These are phyloP conservation scores for Malassezia dermatis DNA, from an alignment of 1,284 basidiomycete genomes.

Conservation along the genomic window DNA sequence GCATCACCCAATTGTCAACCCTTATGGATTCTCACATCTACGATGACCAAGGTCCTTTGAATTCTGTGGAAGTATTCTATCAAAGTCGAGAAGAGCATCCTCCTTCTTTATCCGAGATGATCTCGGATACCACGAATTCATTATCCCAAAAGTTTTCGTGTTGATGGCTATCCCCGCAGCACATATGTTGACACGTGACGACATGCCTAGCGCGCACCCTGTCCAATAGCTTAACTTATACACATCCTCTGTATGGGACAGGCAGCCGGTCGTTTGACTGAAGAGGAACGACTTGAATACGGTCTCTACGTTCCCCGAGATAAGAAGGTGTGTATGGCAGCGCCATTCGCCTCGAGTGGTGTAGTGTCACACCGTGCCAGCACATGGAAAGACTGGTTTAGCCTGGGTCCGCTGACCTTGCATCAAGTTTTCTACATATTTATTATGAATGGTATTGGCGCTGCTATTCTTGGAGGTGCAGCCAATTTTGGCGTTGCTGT, in stretches of 20 bases:
- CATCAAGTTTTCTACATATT: conserved; percentile 18
- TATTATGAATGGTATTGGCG: conserved; percentile 17
- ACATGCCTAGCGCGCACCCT: neutral
- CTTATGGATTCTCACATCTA: neutral
- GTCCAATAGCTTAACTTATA: neutral
- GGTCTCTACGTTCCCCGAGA: conserved; percentile 7
- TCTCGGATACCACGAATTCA: neutral
- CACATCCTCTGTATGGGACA: neutral
- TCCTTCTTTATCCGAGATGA: neutral
- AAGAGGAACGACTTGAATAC: neutral
- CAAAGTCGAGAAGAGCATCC: neutral
- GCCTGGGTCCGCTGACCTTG: conserved; percentile 3
- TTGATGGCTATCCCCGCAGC: neutral
- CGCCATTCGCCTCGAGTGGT: conserved; percentile 56
- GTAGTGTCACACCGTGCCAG: neutral
- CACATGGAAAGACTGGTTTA: conserved; percentile 13
- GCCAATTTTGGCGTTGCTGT: conserved; percentile 43
- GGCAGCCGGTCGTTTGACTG: neutral
- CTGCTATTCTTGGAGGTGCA: conserved; percentile 17
- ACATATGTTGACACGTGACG: neutral
- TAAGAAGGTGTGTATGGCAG: conserved; percentile 2
- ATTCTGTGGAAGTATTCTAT: neutral
- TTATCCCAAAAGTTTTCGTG: neutral
- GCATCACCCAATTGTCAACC: neutral
- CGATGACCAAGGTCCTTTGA: neutral